Base-by-base conservation (phyloP, 257 asterid species). In the Linderniella brevidens region DNA sequence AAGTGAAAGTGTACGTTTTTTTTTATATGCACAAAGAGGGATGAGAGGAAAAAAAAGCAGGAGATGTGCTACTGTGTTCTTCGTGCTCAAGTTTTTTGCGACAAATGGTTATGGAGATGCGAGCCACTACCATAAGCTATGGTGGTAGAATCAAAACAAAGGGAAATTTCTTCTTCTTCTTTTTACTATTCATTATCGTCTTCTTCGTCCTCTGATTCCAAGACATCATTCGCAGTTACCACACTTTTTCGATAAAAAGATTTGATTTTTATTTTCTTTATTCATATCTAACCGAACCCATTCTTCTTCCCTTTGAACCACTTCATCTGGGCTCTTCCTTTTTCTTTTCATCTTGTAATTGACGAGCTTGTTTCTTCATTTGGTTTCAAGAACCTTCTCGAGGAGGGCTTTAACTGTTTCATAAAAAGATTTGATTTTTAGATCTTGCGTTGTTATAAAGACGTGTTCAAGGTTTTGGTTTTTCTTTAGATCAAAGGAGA, bases 161-260 rank as follows among this genome's bases (percentile, higher is more conserved):
- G 62, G 84, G 74, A 68, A 68, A 61, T 62, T 78, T 68, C 77
- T 72, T 78, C 69, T 70, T 72, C 64, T 79, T 72, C 69, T 87
- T 83, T 52, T 80, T 87, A 16, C 86, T 83, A 64, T 78, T 73
- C 79, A 77, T 87, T 61, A 82, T 83, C 56, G 56, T 63, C 46
- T 92, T 88, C 78, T 80, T 80, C 76, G 54, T 80, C 68, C 73
- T 74, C 35, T 83, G 68, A 66, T 47, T 49, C 41, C 19, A 15
- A 25, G 32, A 25, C 32, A 25, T 6, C 32, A 25, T 25, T 25
- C 32, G 32, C 6, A 25, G 37, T n/a, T 11, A 13, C 15, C 48
- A 49, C 19, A 38, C 12, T 17, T 16, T 38, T 60, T 35, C 39
- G 54, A 20, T 29, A 25, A 25, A 25, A 25, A 25, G 9, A 17